Conservation (phyloP, 495 filamentous ascomycete species). For the Neurospora africana region DNA sequence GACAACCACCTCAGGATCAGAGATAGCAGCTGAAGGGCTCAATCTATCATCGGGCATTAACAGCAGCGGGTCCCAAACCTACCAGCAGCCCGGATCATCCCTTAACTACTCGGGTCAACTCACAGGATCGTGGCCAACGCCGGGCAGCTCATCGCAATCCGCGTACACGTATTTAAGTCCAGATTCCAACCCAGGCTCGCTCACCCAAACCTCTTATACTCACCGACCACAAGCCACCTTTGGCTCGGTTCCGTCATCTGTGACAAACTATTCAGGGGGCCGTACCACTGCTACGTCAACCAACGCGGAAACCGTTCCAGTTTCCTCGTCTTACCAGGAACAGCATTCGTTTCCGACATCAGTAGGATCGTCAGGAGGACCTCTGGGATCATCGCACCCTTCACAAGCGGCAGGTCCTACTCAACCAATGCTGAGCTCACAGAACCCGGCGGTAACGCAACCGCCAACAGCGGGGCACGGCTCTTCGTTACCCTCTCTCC, state of each 20-base stretch:
- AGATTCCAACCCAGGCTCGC: conserved; percentile 24
- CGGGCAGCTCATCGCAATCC: conserved; percentile 40
- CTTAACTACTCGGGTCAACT: conserved; percentile 38
- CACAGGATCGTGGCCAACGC: conserved; percentile 39
- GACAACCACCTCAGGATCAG: conserved; percentile 25
- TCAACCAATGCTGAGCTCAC: conserved; percentile 12
- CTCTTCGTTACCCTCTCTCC: neutral
- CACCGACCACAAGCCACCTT: conserved; percentile 7
- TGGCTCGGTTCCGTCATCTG: conserved; percentile 7
- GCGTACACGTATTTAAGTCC: conserved; percentile 44
- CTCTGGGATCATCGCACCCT: conserved; percentile 14
- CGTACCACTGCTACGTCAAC: conserved; percentile 27
- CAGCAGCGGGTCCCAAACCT: conserved; percentile 41
- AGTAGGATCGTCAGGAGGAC: conserved; percentile 13
- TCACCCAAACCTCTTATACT: conserved; percentile 12
- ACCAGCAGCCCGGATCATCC: conserved; percentile 34
- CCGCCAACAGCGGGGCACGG: conserved; percentile 39
- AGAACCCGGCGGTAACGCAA: conserved; percentile 32
- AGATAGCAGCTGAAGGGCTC: conserved; percentile 44
- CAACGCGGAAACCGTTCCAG: conserved; percentile 16
- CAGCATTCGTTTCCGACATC: conserved; percentile 27
- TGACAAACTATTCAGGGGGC: conserved; percentile 9
- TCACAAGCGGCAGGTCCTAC: conserved; percentile 16
- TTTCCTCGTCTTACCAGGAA: conserved; percentile 21
- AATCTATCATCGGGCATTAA: conserved; percentile 51